A percentile compares a stretch with the other conserved stretches of the same genome.
phyloP scores from a whole-genome alignment of 305 asterid genomes.

The Rubia balearica region DNA sequence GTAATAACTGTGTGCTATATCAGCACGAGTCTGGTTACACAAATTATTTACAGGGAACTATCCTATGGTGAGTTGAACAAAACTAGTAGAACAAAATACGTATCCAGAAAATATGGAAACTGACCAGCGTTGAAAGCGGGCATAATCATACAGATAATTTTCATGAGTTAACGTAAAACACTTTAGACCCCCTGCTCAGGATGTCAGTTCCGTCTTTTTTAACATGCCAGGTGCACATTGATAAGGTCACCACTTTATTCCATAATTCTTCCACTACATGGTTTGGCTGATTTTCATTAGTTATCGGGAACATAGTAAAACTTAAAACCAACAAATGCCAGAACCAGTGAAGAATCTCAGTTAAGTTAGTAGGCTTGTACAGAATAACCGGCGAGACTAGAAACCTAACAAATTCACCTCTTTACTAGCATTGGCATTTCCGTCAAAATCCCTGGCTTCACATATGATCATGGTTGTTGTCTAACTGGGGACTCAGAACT shows the following conservation, averaged over 20 bases:
- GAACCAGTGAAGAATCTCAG: background rate
- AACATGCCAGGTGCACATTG: background rate
- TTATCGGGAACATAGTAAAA: background rate
- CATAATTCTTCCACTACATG: background rate
- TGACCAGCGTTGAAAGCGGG: background rate
- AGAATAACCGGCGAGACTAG: background rate
- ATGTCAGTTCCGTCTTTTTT: background rate
- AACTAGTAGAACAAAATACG: no score
- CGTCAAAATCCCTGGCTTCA: background rate
- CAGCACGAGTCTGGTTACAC: background rate
- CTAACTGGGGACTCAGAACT: conserved; percentile 11
- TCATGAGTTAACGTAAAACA: background rate
- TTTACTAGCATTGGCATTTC: background rate
- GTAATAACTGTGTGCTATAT: background rate
- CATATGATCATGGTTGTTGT: background rate
- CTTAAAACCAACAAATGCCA: background rate
- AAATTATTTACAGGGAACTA: background rate
- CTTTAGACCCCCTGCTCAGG: background rate
- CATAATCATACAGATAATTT: background rate
- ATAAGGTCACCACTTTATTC: background rate
- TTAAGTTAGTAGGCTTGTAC: background rate
- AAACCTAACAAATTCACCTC: background rate
- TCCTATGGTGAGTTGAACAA: no score
- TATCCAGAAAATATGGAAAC: no score
- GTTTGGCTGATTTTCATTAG: background rate